Conservation (phyloP, 1,284 basidiomycete species). For the Spongiforma sp. region DNA sequence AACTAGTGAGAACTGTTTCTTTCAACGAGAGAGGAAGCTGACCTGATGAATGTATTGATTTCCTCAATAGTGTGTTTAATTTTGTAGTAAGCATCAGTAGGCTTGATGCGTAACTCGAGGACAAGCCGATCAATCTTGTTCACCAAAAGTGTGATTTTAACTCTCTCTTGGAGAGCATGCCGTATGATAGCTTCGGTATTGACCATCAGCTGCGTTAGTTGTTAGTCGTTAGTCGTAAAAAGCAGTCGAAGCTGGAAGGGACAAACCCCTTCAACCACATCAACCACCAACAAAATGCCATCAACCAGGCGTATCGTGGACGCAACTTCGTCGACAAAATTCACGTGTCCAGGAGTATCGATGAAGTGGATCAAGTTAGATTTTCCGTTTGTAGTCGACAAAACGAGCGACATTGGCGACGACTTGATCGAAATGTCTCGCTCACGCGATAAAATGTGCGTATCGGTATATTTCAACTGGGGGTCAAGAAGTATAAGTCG, state of each 20-base stretch:
- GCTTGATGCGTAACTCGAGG: conserved; percentile 95
- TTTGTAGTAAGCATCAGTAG: conserved; percentile 97
- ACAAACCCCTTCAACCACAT: conserved; percentile 93
- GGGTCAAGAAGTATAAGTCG: conserved; percentile 17
- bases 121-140: conserved; percentile 99
- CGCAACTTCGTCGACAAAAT: conserved; percentile 97
- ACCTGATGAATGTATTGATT: conserved; percentile 96
- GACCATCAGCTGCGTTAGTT: conserved; percentile 76
- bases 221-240: conserved; percentile 16
- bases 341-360: conserved; percentile 98
- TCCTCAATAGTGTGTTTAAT: conserved; percentile 99
- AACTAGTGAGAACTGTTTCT: conserved; percentile 6
- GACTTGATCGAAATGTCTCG: conserved; percentile 97
- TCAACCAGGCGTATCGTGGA: conserved; percentile 89
- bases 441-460: conserved; percentile 87
- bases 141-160: conserved; percentile 93
- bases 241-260: conserved; percentile 2
- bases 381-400: conserved; percentile 90
- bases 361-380: conserved; percentile 94
- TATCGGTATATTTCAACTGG: conserved; percentile 93
- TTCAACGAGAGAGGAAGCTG: conserved; percentile 23
- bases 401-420: conserved; percentile 92
- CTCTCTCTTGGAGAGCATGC: conserved; percentile 85
- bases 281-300: conserved; percentile 93
- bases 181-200: conserved; percentile 87